These are phyloP conservation scores for Cryphonectria nitschkei DNA, from an alignment of 2,329 filamentous ascomycete species.

Conservation along the genomic window DNA sequence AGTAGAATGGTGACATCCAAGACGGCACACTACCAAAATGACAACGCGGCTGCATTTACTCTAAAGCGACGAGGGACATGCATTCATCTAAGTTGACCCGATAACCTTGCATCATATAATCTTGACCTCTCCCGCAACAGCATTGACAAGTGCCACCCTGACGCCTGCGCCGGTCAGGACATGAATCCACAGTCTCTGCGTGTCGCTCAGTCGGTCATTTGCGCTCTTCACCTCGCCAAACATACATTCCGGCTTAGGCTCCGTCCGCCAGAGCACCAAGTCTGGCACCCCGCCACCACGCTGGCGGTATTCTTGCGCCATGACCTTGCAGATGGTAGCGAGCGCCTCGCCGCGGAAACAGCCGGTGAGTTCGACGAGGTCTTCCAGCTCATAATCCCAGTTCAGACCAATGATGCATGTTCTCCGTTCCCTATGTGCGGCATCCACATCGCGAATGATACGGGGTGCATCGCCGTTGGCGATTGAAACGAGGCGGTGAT, in stretches of 20 bases:
- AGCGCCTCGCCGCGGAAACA: conserved; percentile 83
- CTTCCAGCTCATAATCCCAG: conserved; percentile 82
- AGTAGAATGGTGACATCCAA: background rate
- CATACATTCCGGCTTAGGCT: conserved; percentile 61
- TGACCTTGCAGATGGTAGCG: conserved; percentile 84
- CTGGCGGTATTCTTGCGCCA: conserved; percentile 92
- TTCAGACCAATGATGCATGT: conserved; percentile 91
- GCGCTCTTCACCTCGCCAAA: conserved; percentile 81
- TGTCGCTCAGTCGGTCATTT: conserved; percentile 94
- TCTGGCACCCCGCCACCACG: conserved; percentile 89
- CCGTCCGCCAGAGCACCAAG: conserved; percentile 79
- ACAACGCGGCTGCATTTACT: background rate
- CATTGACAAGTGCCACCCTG: conserved; percentile 78
- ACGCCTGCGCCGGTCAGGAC: conserved; percentile 85
- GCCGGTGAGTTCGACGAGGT: conserved; percentile 75
- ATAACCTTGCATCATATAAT: conserved; percentile 31
- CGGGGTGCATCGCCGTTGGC: conserved; percentile 75
- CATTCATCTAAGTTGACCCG: background rate
- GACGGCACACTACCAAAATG: background rate
- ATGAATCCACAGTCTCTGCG: conserved; percentile 95
- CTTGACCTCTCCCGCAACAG: conserved; percentile 57
- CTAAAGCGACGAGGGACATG: background rate
- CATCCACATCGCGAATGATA: conserved; percentile 71
- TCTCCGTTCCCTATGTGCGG: conserved; percentile 66
- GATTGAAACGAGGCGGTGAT: conserved; percentile 82